Evolutionary conservation across 2,329 filamentous ascomycete species (phyloP), one percentile per base, ranked within the genome.

Genomic region (Fusarium compactum): DNA sequence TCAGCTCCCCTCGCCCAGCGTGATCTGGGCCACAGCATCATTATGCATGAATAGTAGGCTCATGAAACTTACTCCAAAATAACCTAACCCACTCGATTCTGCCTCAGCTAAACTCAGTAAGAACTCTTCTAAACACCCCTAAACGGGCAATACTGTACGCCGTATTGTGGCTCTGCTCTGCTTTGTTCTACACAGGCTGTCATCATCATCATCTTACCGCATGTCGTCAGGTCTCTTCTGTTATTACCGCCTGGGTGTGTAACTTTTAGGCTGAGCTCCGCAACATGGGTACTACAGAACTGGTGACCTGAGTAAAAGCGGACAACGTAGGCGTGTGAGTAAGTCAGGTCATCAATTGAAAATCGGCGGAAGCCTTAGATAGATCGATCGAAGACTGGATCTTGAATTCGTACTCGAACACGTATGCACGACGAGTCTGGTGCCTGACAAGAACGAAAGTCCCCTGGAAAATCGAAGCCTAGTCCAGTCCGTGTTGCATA

Each of bases 301-400:
- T 55, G 66, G 69, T 74, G 71, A 72, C 67, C 53, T 27, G n/a
- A 41, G 27, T 47, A 43, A 65, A 47, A 67, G 63, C 52, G 48
- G 52, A 58, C 32, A 56, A 48, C 25, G 22, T 29, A 54, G 44
- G 50, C 47, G 22, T 58, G 45, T 41, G 25, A 56, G 32, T 51
- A 54, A 41, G 52, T 61, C 56, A 54, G 65, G 46, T 34, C 22
- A 48, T 50, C 20, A 15, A 66, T 40, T 55, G 34, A 52, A 41
- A 67, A 48, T 46, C 38, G 45, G 41, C 43, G 48, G 53, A 52
- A 59, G 43, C 43, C 58, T 59, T 52, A 46, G 15, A 40, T 38
- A 27, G 44, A 58, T 54, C 40, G 50, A 27, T 27, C 14, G 32
- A 52, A 43, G 38, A 61, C 62, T 61, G 22, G 43, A 44, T 55